phyloP scores from a whole-genome alignment of 257 asterid genomes.

The Jasminum sambac region DNA sequence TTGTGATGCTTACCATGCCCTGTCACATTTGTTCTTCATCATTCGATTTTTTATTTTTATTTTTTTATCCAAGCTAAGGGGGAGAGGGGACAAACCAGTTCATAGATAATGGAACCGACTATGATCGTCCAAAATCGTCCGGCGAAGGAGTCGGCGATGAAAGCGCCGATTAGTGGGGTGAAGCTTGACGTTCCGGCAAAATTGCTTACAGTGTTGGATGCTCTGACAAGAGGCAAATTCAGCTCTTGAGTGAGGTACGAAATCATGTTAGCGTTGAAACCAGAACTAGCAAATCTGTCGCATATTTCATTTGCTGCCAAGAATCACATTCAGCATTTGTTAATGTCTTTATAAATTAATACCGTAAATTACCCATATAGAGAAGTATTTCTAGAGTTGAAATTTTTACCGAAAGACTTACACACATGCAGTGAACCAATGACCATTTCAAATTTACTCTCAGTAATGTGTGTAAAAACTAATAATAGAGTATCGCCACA shows the following conservation, averaged over 20 bases:
- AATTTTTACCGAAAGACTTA: too few species aligned
- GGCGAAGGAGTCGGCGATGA: slow-evolving; percentile 68
- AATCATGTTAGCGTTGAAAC: slow-evolving; percentile 81
- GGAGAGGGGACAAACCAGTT: slow-evolving; percentile 40
- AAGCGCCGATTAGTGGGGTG: slow-evolving; percentile 74
- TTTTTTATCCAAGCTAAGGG: not conserved
- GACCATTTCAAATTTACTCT: too few species aligned
- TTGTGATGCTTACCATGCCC: slow-evolving; percentile 73
- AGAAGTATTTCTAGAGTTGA: too few species aligned
- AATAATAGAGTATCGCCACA: too few species aligned
- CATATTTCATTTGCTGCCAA: slow-evolving; percentile 72
- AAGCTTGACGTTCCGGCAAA: slow-evolving; percentile 69
- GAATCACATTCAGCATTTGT: not conserved
- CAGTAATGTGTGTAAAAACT: too few species aligned
- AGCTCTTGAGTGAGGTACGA: slow-evolving; percentile 70
- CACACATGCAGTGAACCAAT: too few species aligned
- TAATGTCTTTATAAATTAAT: not conserved
- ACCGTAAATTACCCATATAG: not conserved
- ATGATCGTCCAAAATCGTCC: slow-evolving; percentile 81
- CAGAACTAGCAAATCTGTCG: slow-evolving; percentile 72
- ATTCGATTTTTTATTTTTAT: not conserved
- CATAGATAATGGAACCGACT: slow-evolving; percentile 57
- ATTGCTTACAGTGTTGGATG: slow-evolving; percentile 69
- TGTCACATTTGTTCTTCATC: slow-evolving; percentile 20
- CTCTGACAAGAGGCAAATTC: slow-evolving; percentile 78